Evolutionary conservation across 2,329 filamentous ascomycete genomes (phyloP).

Genomic region (Drechslerella dactyloides): DNA sequence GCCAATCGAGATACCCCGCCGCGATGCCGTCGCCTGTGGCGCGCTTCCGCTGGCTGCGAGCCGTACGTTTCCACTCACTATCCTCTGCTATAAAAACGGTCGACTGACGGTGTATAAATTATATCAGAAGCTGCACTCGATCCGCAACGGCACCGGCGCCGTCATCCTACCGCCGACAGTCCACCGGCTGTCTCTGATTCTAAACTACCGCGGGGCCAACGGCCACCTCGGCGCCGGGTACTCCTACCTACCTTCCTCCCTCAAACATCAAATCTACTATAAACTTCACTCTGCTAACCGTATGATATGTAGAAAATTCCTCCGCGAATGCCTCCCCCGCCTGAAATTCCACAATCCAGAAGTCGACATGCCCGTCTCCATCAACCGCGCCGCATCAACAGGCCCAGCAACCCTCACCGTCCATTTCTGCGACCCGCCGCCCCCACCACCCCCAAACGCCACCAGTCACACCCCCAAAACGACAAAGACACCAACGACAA

Average conservation of each 20-base stretch:
- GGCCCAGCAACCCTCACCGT: slow-evolving; percentile 41
- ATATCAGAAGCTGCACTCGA: slow-evolving; percentile 68
- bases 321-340: slow-evolving; percentile 78
- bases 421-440: slow-evolving; percentile 32
- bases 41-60: slow-evolving; percentile 52
- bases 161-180: slow-evolving; percentile 78
- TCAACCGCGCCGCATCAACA: slow-evolving; percentile 2
- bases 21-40: slow-evolving; percentile 52
- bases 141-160: slow-evolving; percentile 83
- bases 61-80: too few relatives aligned
- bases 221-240: slow-evolving; percentile 78
- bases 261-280: too few relatives aligned
- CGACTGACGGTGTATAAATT: slow-evolving; percentile 4
- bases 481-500: slow-evolving; percentile 34
- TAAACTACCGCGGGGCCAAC: slow-evolving; percentile 67
- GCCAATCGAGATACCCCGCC: background rate
- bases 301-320: slow-evolving; percentile 82
- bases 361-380: slow-evolving; percentile 39
- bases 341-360: slow-evolving; percentile 85
- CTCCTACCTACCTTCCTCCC: slow-evolving; percentile 49
- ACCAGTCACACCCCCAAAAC: slow-evolving; percentile 11
- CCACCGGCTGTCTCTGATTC: slow-evolving; percentile 76
- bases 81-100: too few relatives aligned
- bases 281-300: slow-evolving; percentile 55
- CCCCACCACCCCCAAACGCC: background rate